Conservation (phyloP, 2,329 filamentous ascomycete genomes). For the Aspergillus pseudotamarii region DNA sequence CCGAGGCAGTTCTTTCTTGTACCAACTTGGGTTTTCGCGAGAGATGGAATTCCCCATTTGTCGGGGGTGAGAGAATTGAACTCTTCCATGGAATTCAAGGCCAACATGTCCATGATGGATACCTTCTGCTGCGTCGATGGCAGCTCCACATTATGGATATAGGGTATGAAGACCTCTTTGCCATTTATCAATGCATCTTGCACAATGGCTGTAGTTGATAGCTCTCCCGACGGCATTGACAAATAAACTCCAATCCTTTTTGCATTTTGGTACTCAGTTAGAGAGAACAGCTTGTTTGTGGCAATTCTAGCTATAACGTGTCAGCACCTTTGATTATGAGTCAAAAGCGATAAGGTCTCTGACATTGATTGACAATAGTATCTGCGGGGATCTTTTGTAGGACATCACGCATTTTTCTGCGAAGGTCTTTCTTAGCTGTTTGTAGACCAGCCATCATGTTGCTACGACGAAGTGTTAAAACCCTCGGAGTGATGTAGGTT, state of each 20-base stretch:
- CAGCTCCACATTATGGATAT: constrained; percentile 67
- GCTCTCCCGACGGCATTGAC: constrained; percentile 86
- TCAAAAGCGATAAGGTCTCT: constrained; percentile 32
- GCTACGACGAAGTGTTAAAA: not conserved
- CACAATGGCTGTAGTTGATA: constrained; percentile 82
- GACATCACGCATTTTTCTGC: constrained; percentile 68
- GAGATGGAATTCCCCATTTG: constrained; percentile 92
- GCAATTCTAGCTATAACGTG: constrained; percentile 62
- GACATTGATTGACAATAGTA: constrained; percentile 71
- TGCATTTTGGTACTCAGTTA: constrained; percentile 76
- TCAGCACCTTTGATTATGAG: constrained; percentile 16
- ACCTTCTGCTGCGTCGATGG: constrained; percentile 48
- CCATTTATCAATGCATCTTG: constrained; percentile 73
- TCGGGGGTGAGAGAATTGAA: constrained; percentile 77
- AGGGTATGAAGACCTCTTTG: constrained; percentile 90
- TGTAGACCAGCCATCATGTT: constrained; percentile 59
- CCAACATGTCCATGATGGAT: constrained; percentile 95
- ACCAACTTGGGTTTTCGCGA: constrained; percentile 66
- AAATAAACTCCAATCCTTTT: constrained; percentile 81
- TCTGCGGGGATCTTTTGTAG: constrained; percentile 66
- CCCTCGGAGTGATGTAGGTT: not conserved
- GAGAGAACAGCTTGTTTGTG: constrained; percentile 64
- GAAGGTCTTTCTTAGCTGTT: constrained; percentile 74
- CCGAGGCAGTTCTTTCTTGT: constrained; percentile 74
- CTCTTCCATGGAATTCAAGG: constrained; percentile 71